Percentiles rank a stretch among this genome's conserved stretches.
Evolutionary conservation across 768 basidiomycete species (phyloP).

Genomic region (Psilocybe cyanescens): DNA sequence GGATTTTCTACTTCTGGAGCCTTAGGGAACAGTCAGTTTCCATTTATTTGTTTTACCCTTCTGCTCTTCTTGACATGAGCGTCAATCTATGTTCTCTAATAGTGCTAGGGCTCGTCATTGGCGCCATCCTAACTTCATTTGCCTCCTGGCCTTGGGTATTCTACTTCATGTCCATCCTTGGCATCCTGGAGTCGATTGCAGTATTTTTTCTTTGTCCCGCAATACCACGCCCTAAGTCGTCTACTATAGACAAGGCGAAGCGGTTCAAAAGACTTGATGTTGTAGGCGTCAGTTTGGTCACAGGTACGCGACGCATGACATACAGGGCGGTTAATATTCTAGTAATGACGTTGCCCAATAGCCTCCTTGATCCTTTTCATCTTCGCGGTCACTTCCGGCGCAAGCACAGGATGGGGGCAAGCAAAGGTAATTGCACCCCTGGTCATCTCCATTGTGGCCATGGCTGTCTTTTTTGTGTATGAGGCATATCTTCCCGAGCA

Average conservation of each 20-base stretch:
- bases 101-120: conserved; percentile 48
- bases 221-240: conserved; percentile 8
- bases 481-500: conserved; percentile 44
- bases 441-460: conserved; percentile 44
- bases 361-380: conserved; percentile 42
- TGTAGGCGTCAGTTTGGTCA: conserved; percentile 40
- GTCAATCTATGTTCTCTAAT: neutral
- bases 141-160: conserved; percentile 56
- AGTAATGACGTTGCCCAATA: conserved; percentile 7
- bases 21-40: conserved; percentile 43
- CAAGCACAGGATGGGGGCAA: conserved; percentile 51
- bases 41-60: neutral
- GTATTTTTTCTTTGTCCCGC: conserved; percentile 39
- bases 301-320: conserved; percentile 23
- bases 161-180: conserved; percentile 46
- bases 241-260: neutral
- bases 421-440: conserved; percentile 49
- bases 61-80: neutral
- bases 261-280: conserved; percentile 38
- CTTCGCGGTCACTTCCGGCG: conserved; percentile 48
- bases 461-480: conserved; percentile 52
- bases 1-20: conserved; percentile 50
- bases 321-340: no score
- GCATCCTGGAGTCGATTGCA: conserved; percentile 32
- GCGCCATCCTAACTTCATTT: conserved; percentile 44